Evolutionary conservation across 1,284 basidiomycete species (phyloP), one percentile per base, ranked within the genome.

Genomic region (Phellopilus nigrolimitatus): DNA sequence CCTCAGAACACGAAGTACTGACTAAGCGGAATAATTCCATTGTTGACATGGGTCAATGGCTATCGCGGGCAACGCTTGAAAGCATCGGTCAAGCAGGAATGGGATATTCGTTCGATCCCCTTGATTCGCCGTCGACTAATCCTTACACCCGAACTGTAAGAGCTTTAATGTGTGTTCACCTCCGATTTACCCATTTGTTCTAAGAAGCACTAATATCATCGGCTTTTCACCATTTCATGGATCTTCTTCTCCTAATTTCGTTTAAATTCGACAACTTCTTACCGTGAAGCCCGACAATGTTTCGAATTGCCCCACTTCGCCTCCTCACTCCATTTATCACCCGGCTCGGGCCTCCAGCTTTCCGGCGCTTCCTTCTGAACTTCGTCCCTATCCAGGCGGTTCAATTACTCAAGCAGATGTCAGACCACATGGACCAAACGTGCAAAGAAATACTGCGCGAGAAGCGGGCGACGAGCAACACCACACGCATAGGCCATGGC

Each of bases 51-150:
- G 70, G 72, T 3, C 70, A 75, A 38, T 79, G 74, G 74, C 65
- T 77, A 60, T 72, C 70, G 15, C 67, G 76, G 5, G 71, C 71
- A 1, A 72, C 78, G 24, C 64, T 80, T 2, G 78, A 80, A 60
- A 68, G 69, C 2, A 68, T 77, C 13, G 77, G 75, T 10, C 71
- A 72, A 58, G 70, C 74, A 2, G 66, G 73, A 7, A 61, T 80
- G 0, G 77, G 75, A 0, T 73, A 80, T 59, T 76, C 74, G 2
- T 80, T 80, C 57, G 68, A 74, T 49, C 72, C 75, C 2, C 64
- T 80, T 4, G 69, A 74, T 39, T 64, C 71, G 15, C 62, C 66
- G 8, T 62, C 68, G 33, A 72, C 68, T 47, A 76, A 73, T 53
- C 65, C 70, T 1, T 79, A 79, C 57, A 66, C 73, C 1, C 62